Percentiles rank a stretch among this genome's conserved stretches.
phyloP scores from a whole-genome alignment of 208 protist genomes.

The Novymonas esmeraldas region DNA sequence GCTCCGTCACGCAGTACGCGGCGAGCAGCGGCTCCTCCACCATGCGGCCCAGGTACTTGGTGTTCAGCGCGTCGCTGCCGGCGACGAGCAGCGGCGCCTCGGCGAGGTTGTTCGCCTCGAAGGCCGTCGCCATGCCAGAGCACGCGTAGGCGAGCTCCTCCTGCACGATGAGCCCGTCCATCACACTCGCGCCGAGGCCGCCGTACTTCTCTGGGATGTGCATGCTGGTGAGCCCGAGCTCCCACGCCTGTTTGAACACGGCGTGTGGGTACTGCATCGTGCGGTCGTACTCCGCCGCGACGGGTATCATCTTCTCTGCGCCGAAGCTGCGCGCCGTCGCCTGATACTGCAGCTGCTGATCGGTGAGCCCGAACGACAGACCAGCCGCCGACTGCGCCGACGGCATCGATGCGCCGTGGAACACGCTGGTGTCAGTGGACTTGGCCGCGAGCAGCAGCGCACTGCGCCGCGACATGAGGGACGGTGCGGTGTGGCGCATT shows the following conservation, averaged over 20 bases:
- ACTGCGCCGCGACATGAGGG: constrained; percentile 5
- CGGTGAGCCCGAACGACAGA: constrained; percentile 78
- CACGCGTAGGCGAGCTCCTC: constrained; percentile 91
- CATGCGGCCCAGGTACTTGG: constrained; percentile 89
- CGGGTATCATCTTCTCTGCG: constrained; percentile 75
- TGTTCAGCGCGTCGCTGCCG: constrained; percentile 85
- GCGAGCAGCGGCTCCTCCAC: constrained; percentile 79
- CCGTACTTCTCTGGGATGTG: constrained; percentile 86
- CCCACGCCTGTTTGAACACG: constrained; percentile 85
- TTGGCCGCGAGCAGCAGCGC: constrained; percentile 21
- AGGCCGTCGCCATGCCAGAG: constrained; percentile 83
- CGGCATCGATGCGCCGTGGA: constrained; percentile 37
- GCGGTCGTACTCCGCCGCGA: constrained; percentile 72
- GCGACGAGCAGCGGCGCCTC: constrained; percentile 87
- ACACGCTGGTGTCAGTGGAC: constrained; percentile 8
- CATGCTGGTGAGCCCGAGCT: constrained; percentile 85
- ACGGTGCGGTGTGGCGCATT: not conserved
- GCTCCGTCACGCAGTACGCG: constrained; percentile 89
- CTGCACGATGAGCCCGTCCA: constrained; percentile 79
- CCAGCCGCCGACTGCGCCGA: constrained; percentile 30
- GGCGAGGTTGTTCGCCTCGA: constrained; percentile 84
- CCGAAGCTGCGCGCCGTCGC: constrained; percentile 79
- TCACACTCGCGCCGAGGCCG: constrained; percentile 64
- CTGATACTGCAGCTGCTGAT: constrained; percentile 76
- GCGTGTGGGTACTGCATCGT: constrained; percentile 75